Evolutionary conservation across 2,329 filamentous ascomycete species (phyloP), one percentile per base, ranked within the genome.

Genomic region (Colletotrichum melonis): DNA sequence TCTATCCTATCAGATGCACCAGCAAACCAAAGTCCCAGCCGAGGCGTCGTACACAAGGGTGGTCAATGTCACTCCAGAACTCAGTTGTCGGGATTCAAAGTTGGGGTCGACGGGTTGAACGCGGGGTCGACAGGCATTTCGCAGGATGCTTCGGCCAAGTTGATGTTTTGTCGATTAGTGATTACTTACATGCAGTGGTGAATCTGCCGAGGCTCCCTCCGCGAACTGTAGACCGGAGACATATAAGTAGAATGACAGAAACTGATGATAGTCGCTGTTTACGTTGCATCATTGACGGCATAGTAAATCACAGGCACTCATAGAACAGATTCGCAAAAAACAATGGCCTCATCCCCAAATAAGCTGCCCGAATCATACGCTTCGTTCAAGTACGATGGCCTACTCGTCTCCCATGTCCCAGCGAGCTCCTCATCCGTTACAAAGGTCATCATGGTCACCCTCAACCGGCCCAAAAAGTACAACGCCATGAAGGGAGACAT

Each of bases 401-500:
- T 38, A 7, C 9, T 22, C 30, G 19, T 89, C 77, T 84, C 83
- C 60, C 87, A 90, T 76, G 82, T 88, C 75, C 88, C 88, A 1
- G 73, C 80, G 3, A 81, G 82, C 8, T 89, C 92, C 0, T 79
- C 86, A 16, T 83, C 86, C 2, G 87, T 89, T 19, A 93, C 91
- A 1, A 87, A 87, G 16, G 86, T 93, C 67, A 86, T 94, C 66
- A 80, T 93, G 74, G 80, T 94, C 35, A 89, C 89, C 1, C 87
- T 94, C 55, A 86, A 92, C 82, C 89, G 93, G n/a, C 92, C 92
- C 0, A 81, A 83, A 11, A 90, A 90, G 69, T 86, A 91, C 82
- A 94, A 94, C 87, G 92, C 91, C 71, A 93, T 94, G 81, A 93
- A 91, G 3, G 83, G 86, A 22, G 84, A 82, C 16, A 93, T 94